These are phyloP conservation scores for Trypanosoma conorhini DNA, from an alignment of 208 protist species.

Conservation along the genomic window DNA sequence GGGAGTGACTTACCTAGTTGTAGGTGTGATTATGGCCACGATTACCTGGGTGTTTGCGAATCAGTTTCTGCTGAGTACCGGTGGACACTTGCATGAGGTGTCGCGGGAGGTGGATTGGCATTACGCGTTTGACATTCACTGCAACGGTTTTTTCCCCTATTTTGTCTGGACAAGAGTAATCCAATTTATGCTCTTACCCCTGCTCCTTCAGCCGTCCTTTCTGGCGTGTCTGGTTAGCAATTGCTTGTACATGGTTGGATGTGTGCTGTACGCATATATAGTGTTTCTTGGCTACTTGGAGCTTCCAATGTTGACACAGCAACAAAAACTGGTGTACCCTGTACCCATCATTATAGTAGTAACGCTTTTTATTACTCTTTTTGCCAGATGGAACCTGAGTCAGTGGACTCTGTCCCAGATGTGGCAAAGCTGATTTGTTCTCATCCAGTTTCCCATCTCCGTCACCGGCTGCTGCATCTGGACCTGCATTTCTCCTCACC, in stretches of 20 bases:
- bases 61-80: conserved; percentile 55
- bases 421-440: conserved; percentile 22
- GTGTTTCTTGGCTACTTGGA: conserved; percentile 93
- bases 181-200: conserved; percentile 80
- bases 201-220: conserved; percentile 41
- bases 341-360: conserved; percentile 56
- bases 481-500: not conserved
- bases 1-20: conserved; percentile 71
- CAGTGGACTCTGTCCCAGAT: conserved; percentile 25
- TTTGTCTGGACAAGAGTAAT: conserved; percentile 93
- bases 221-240: conserved; percentile 55
- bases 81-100: conserved; percentile 38
- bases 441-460: not conserved
- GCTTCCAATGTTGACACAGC: conserved; percentile 84
- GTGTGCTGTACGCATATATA: conserved; percentile 86
- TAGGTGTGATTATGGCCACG: conserved; percentile 73
- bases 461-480: not conserved
- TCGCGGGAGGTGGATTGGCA: conserved; percentile 91
- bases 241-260: conserved; percentile 58
- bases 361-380: conserved; percentile 49
- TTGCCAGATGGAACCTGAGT: conserved; percentile 41
- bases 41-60: conserved; percentile 68
- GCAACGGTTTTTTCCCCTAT: conserved; percentile 96
- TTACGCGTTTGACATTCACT: conserved; percentile 97
- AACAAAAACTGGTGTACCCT: conserved; percentile 91